Evolutionary conservation across 1,284 basidiomycete species (phyloP), one percentile per base, ranked within the genome.

Genomic region (Flammula alnicola): DNA sequence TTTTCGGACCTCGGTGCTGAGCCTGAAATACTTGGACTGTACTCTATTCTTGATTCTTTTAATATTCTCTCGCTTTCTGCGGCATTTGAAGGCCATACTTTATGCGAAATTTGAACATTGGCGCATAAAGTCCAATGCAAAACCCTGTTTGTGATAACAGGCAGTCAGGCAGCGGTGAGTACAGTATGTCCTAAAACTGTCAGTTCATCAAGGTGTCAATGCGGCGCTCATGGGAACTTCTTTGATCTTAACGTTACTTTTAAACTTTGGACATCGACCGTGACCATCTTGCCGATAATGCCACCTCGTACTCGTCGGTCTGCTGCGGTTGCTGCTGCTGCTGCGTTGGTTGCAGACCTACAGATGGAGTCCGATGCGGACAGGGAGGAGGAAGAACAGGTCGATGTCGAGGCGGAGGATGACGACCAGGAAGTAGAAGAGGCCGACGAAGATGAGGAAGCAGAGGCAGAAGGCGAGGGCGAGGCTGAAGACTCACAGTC

Each of bases 331-430:
- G 59, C 57, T 47, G 60, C 59, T 39, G 57, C 58, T 45, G 59
- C 62, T 54, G 56, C 59, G 5, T 40, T 59, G 44, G 57, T 51
- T 57, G 58, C 56, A 70, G 67, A 67, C 35, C 60, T 68, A 59
- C 63, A 65, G 37, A 51, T 64, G 36, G 66, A 70, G 33, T 67
- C 65, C 9, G 66, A 70, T 29, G 65, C 59, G 9, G 69, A 68
- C 8, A 61, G 60, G 49, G 65, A 65, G 1, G 63, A 66, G 27
- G 62, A 62, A 40, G 65, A 69, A 6, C 61, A 63, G 31, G 62
- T 63, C 26, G 63, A 63, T 12, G 62, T 57, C 17, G 63, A 59
- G 16, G 62, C 57, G 1, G 70, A 63, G 10, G 70, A 67, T 5
- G 65, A 65, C 1, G 52, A 56, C 38, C 68, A 56, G 42, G 67